Evolutionary conservation across 2,329 filamentous ascomycete species (phyloP).

Genomic region (Trichoderma arundinaceum): DNA sequence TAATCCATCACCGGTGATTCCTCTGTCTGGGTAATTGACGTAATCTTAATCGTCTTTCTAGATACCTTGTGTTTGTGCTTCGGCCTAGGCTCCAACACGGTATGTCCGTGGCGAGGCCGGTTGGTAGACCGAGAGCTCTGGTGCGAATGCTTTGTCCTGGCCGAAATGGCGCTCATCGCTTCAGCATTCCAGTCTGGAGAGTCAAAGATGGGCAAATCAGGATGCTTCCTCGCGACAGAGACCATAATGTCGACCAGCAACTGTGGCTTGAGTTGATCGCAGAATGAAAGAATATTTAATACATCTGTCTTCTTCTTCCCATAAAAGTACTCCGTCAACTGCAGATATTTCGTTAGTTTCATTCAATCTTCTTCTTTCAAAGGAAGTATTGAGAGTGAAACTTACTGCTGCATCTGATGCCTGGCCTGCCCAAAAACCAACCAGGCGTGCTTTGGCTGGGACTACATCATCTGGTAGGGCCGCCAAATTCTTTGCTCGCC

Average conservation of each 20-base stretch:
- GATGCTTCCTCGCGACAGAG: conserved; percentile 51
- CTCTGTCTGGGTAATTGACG: conserved; percentile 38
- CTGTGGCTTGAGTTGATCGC: conserved; percentile 49
- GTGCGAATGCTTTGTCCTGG: conserved; percentile 23
- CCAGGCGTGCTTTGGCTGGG: conserved; percentile 46
- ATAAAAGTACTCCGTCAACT: conserved; percentile 51
- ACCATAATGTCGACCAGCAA: conserved; percentile 51
- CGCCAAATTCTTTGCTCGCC: conserved; percentile 44
- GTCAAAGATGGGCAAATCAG: conserved; percentile 51
- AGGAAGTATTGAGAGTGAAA: neutral
- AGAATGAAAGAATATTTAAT: conserved; percentile 49
- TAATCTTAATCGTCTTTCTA: conserved; percentile 44
- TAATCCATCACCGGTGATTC: conserved; percentile 41
- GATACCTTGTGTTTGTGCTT: conserved; percentile 43
- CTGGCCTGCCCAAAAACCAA: conserved; percentile 48
- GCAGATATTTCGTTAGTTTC: neutral
- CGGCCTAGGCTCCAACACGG: conserved; percentile 38
- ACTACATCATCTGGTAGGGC: conserved; percentile 42
- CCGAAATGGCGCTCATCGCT: conserved; percentile 21
- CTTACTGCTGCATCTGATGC: conserved; percentile 46
- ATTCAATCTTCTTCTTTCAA: neutral
- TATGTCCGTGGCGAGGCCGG: conserved; percentile 42
- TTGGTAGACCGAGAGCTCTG: conserved; percentile 21
- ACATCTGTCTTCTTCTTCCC: conserved; percentile 47
- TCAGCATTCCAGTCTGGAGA: conserved; percentile 49